Evolutionary conservation across 2,329 filamentous ascomycete species (phyloP).

Genomic region (Scolecobasidium constrictum): DNA sequence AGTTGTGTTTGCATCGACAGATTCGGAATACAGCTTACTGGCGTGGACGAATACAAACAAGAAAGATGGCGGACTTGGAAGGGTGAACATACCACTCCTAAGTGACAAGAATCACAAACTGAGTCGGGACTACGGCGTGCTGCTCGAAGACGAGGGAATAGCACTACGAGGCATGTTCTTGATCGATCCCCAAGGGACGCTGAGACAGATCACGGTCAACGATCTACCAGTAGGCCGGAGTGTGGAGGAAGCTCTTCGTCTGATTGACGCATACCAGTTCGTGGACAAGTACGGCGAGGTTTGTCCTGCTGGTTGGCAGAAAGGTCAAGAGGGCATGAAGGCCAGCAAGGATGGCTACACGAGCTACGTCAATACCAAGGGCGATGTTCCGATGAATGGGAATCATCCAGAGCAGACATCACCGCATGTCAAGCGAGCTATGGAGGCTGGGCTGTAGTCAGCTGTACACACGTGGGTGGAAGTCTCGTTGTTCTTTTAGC

Average conservation of each 20-base stretch:
- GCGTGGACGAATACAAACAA: conserved; percentile 49
- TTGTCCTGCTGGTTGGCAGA: conserved; percentile 32
- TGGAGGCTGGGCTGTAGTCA: too few species aligned
- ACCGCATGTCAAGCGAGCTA: background rate
- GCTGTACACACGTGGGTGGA: too few species aligned
- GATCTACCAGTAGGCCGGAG: conserved; percentile 42
- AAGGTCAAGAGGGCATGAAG: conserved; percentile 24
- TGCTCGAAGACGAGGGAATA: conserved; percentile 53
- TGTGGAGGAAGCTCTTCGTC: conserved; percentile 52
- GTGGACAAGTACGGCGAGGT: conserved; percentile 31
- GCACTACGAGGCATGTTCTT: conserved; percentile 55
- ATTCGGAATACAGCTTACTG: conserved; percentile 47
- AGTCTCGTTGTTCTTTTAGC: too few species aligned
- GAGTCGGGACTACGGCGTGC: conserved; percentile 50
- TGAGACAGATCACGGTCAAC: conserved; percentile 30
- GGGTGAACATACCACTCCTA: conserved; percentile 49
- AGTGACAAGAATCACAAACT: conserved; percentile 52
- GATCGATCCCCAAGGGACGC: conserved; percentile 51
- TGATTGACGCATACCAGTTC: conserved; percentile 38
- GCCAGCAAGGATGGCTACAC: background rate
- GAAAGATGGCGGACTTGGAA: conserved; percentile 51
- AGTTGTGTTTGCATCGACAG: conserved; percentile 51
- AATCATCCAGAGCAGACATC: background rate
- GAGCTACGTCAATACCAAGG: background rate
- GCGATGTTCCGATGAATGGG: background rate